A percentile compares a stretch with the other conserved stretches of the same genome.
Evolutionary conservation across 176 grass and related monocot species (phyloP).

Genomic region (Oryza rufipogon): DNA sequence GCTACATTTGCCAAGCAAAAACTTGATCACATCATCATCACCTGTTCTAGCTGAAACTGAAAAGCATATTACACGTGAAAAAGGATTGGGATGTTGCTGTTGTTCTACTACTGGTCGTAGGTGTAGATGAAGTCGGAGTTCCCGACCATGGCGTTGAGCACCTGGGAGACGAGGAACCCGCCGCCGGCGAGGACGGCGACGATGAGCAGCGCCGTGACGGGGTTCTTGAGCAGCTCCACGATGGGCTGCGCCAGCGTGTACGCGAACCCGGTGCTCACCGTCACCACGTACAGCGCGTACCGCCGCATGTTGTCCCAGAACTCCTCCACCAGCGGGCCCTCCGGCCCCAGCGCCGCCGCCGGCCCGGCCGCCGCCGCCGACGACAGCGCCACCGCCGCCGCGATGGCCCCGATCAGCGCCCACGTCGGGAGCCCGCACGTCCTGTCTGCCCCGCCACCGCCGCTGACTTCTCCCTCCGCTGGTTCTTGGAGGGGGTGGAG

Average conservation of each 20-base stretch:
- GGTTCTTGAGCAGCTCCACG: conserved; percentile 83
- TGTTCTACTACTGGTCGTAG: conserved; percentile 49
- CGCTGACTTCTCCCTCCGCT: neutral
- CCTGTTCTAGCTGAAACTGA: neutral
- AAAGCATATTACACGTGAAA: neutral
- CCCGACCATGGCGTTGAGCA: conserved; percentile 90
- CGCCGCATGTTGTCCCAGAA: conserved; percentile 97
- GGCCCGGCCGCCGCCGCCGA: conserved; percentile 37
- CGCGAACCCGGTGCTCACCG: conserved; percentile 84
- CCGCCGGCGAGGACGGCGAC: conserved; percentile 58
- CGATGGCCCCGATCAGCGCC: conserved; percentile 72
- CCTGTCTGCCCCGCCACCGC: neutral
- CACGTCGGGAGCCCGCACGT: conserved; percentile 61
- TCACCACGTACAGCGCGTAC: conserved; percentile 74
- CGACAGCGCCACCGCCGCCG: conserved; percentile 50
- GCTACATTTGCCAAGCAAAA: neutral
- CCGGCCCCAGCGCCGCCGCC: conserved; percentile 72
- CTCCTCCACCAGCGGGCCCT: conserved; percentile 87
- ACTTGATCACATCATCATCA: neutral
- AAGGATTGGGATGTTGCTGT: neutral
- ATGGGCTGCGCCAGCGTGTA: conserved; percentile 81
- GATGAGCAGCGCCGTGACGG: conserved; percentile 79
- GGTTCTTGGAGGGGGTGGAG: neutral
- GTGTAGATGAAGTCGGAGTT: conserved; percentile 85
- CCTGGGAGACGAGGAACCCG: conserved; percentile 75